phyloP scores from a whole-genome alignment of 441 rosid genomes.

The Populus tomentosa region DNA sequence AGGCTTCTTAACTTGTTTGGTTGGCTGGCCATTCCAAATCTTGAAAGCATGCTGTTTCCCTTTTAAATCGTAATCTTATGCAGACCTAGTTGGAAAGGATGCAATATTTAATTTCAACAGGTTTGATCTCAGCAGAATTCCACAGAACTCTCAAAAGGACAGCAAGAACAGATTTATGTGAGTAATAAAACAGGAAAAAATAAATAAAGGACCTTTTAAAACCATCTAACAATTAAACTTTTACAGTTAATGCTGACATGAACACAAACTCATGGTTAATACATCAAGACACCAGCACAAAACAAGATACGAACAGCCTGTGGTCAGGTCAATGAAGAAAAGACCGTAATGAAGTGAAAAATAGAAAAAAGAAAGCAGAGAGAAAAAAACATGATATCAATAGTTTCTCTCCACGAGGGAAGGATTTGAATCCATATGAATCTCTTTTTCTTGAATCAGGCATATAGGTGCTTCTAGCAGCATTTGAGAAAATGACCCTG shows the following conservation, averaged over 20 bases:
- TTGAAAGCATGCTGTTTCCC: background rate
- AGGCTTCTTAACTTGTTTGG: background rate
- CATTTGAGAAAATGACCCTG: background rate
- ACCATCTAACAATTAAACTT: background rate
- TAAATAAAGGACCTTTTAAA: background rate
- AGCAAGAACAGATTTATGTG: background rate
- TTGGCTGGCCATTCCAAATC: background rate
- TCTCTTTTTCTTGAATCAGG: background rate
- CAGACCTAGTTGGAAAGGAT: background rate
- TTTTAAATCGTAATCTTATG: background rate
- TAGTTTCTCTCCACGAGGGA: background rate
- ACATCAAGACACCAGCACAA: background rate
- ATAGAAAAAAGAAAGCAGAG: background rate
- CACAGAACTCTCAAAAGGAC: background rate
- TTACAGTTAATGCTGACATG: background rate
- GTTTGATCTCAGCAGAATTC: background rate
- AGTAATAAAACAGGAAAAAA: background rate
- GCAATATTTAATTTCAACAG: background rate
- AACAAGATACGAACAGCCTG: background rate
- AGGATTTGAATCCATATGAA: background rate
- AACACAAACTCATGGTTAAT: background rate
- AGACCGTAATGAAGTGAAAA: background rate
- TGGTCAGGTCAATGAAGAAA: background rate
- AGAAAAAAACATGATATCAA: background rate
- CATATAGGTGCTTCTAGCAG: background rate